phyloP scores from a whole-genome alignment of 78 protist genomes.

The Cyanophora paradoxa region DNA sequence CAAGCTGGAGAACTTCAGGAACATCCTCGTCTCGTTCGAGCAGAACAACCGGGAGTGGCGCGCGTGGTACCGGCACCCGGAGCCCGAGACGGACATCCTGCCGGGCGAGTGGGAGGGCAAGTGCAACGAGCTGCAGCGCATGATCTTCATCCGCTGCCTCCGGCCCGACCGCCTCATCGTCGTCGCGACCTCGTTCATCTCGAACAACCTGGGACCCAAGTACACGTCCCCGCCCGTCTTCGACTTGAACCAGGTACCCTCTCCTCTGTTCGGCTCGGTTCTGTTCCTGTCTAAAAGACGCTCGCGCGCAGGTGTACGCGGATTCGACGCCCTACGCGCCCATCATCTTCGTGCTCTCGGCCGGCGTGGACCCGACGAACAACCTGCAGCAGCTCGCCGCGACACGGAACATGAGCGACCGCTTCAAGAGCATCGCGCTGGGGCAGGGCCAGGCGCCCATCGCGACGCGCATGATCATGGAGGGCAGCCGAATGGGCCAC shows the following conservation, averaged over 20 bases:
- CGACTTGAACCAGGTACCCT: conserved; percentile 32
- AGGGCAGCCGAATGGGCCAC: conserved; percentile 46
- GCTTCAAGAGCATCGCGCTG: conserved; percentile 54
- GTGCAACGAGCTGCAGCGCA: conserved; percentile 57
- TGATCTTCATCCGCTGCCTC: conserved; percentile 71
- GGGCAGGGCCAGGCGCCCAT: conserved; percentile 76
- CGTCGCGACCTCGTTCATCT: conserved; percentile 50
- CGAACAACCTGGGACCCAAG: conserved; percentile 39
- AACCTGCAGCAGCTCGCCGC: conserved; percentile 49
- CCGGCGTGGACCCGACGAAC: conserved; percentile 76
- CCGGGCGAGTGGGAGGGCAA: conserved; percentile 75
- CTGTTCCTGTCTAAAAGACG: no score
- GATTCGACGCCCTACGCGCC: conserved; percentile 49
- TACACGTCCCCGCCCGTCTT: conserved; percentile 71
- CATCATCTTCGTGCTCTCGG: conserved; percentile 73
- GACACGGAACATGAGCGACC: conserved; percentile 3
- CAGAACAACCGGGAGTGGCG: conserved; percentile 60
- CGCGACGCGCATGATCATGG: conserved; percentile 48
- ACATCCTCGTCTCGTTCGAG: conserved; percentile 45
- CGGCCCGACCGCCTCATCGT: conserved; percentile 78
- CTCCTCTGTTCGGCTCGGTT: no score
- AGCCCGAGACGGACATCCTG: conserved; percentile 66
- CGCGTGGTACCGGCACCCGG: conserved; percentile 53
- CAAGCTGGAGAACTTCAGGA: conserved; percentile 41
- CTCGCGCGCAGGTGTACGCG: conserved; percentile 12